Conservation (phyloP, 164 flowering plant genomes). For the Nymphaea thermarum region DNA sequence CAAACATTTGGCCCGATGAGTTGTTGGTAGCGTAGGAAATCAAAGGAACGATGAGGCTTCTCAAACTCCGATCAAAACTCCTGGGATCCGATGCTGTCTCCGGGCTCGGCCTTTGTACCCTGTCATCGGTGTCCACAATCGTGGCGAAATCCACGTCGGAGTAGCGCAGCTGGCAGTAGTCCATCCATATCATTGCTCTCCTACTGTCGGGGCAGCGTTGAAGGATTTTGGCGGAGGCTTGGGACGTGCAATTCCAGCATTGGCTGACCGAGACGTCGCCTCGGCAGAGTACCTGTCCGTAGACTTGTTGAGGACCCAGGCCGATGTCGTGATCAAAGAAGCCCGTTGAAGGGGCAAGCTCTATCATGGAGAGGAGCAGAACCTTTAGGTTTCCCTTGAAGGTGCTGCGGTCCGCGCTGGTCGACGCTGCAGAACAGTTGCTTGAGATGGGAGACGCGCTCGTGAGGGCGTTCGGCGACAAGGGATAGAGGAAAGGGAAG, state of each 20-base stretch:
- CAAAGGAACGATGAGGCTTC: slow-evolving; percentile 8
- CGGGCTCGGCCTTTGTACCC: slow-evolving; percentile 9
- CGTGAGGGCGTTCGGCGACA: no score
- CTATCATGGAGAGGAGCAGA: no score
- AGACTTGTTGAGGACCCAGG: neutral
- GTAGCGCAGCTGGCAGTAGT: slow-evolving; percentile 25
- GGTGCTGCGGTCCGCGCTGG: no score
- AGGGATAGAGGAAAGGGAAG: no score
- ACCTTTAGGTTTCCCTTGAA: no score
- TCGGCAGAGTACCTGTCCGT: slow-evolving; percentile 17
- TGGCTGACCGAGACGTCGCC: slow-evolving; percentile 16
- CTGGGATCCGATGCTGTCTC: slow-evolving; percentile 3
- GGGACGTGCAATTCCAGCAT: slow-evolving; percentile 14
- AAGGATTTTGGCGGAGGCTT: neutral
- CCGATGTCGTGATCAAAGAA: neutral
- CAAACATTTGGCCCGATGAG: slow-evolving; percentile 5
- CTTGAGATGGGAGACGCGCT: no score
- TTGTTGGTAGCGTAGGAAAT: neutral
- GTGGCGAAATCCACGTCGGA: slow-evolving; percentile 15
- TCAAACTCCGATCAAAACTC: slow-evolving; percentile 8
- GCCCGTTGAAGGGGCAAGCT: no score
- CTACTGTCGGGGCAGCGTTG: slow-evolving; percentile 8
- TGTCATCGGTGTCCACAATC: slow-evolving; percentile 8
- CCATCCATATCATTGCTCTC: slow-evolving; percentile 19
- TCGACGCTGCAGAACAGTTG: no score